Percentiles rank a stretch among this genome's conserved stretches.
Conservation (phyloP, 352 stramenopile species). For the Globisporangium spiculum region DNA sequence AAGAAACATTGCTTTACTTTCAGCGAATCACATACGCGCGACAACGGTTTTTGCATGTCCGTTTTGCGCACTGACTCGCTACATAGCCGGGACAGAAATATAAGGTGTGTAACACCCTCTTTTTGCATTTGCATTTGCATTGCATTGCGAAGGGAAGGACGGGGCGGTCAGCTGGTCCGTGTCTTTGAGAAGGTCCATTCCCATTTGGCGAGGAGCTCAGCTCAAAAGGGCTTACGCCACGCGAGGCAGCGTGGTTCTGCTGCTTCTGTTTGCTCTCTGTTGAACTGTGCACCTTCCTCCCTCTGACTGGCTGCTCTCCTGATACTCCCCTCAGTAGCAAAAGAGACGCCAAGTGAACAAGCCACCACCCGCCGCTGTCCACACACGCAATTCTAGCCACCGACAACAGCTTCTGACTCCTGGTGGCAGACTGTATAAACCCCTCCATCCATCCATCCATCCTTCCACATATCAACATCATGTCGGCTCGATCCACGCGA, state of each 20-base stretch:
- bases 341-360: slow-evolving; percentile 11
- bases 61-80: slow-evolving; percentile 6
- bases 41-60: background rate
- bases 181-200: slow-evolving; percentile 1
- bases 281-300: background rate
- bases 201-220: background rate
- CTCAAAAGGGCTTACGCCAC: background rate
- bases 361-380: background rate
- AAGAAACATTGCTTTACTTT: background rate
- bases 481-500: slow-evolving; percentile 17
- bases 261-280: background rate
- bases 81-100: background rate
- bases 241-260: background rate
- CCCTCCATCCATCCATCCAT: background rate
- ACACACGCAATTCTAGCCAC: background rate
- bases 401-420: slow-evolving; percentile 1
- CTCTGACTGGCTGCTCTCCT: background rate
- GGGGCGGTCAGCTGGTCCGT: background rate
- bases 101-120: background rate
- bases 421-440: background rate
- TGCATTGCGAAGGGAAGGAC: background rate
- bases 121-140: background rate
- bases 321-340: slow-evolving; percentile 12
- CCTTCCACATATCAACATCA: background rate
- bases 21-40: background rate